Percentiles rank a stretch among this genome's conserved stretches.
phyloP scores from a whole-genome alignment of 73 alveolate genomes.

The Blepharisma stoltei region DNA sequence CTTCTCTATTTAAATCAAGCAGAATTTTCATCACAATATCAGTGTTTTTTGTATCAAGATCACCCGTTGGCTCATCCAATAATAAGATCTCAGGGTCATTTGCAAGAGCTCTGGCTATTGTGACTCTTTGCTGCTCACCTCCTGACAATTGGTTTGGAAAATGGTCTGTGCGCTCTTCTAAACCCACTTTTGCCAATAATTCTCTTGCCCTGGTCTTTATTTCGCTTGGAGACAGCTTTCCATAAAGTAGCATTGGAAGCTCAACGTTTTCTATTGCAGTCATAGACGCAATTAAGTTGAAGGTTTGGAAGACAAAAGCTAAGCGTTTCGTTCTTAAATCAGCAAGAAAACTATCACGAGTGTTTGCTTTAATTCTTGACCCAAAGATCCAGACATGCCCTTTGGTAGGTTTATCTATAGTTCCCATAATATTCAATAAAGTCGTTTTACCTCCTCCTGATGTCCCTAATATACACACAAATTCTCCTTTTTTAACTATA shows the following conservation, averaged over 20 bases:
- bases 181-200: conserved; percentile 80
- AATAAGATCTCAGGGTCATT: conserved; percentile 88
- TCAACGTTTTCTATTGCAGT: conserved; percentile 96
- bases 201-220: conserved; percentile 73
- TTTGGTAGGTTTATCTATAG: conserved; percentile 95
- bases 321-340: conserved; percentile 81
- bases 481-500: conserved; percentile 89
- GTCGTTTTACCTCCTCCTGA: conserved; percentile 97
- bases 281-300: conserved; percentile 88
- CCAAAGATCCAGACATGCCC: conserved; percentile 93
- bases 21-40: conserved; percentile 91
- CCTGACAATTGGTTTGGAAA: conserved; percentile 96
- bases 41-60: conserved; percentile 92
- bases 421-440: conserved; percentile 91
- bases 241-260: conserved; percentile 95
- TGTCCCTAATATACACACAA: conserved; percentile 87
- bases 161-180: conserved; percentile 78
- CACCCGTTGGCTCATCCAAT: conserved; percentile 99
- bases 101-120: conserved; percentile 96
- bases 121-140: conserved; percentile 97
- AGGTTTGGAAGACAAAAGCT: conserved; percentile 94
- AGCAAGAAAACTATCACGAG: conserved; percentile 88
- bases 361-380: conserved; percentile 73
- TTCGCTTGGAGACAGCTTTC: conserved; percentile 63
- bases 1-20: conserved; percentile 72